Conservation (phyloP, 73 alveolate genomes). For the Breviolum minutum region DNA sequence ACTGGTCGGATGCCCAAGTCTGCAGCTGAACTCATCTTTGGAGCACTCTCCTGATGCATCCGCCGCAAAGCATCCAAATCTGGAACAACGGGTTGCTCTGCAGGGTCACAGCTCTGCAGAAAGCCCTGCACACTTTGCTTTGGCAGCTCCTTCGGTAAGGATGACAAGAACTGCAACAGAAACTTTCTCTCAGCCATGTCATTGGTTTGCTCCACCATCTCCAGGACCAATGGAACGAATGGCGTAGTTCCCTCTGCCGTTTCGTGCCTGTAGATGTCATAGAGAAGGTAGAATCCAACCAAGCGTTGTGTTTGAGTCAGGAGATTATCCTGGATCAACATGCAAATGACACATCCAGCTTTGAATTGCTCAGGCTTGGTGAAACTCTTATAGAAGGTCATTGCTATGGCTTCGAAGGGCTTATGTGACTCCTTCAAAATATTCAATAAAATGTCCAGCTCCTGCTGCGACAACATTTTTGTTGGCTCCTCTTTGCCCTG, state of each 20-base stretch:
- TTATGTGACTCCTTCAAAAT: conserved; percentile 29
- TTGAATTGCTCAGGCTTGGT: conserved; percentile 96
- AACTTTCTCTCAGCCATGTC: conserved; percentile 76
- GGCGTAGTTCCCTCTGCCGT: conserved; percentile 57
- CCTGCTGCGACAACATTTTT: conserved; percentile 32
- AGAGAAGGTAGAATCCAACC: conserved; percentile 96
- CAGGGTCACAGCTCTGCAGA: conserved; percentile 58
- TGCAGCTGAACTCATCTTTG: conserved; percentile 18
- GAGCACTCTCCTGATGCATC: conserved; percentile 63
- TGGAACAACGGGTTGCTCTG: conserved; percentile 26
- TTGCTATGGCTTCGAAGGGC: conserved; percentile 82
- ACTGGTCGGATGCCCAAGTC: conserved; percentile 74
- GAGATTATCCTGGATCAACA: conserved; percentile 82
- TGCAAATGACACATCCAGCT: conserved; percentile 50
- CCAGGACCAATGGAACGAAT: conserved; percentile 91
- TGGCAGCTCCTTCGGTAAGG: conserved; percentile 85
- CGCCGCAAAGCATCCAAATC: conserved; percentile 69
- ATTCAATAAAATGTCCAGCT: conserved; percentile 30
- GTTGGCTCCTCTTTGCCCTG: not conserved
- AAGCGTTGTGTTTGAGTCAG: conserved; percentile 97
- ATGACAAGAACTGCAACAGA: conserved; percentile 92
- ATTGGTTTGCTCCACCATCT: conserved; percentile 37
- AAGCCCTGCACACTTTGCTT: conserved; percentile 74
- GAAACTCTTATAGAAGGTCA: conserved; percentile 95
- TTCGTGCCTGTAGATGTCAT: conserved; percentile 96